Evolutionary conservation across 129 eudicot genomes (phyloP).

Genomic region (Pittosporum tobira): DNA sequence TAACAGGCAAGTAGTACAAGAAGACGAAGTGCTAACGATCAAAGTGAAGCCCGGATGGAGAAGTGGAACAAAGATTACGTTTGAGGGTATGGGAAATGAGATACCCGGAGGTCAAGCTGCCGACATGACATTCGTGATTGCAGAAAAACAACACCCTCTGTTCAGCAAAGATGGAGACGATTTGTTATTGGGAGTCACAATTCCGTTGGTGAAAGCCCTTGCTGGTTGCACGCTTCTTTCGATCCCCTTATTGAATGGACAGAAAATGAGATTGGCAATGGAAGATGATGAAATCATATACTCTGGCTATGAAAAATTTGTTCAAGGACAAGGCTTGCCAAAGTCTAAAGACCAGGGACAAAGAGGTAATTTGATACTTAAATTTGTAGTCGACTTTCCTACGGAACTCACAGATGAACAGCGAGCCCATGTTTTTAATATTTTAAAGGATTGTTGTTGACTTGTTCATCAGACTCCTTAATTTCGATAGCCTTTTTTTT

Average conservation of each 20-base stretch:
- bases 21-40: slow-evolving; percentile 48
- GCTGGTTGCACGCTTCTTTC: slow-evolving; percentile 42
- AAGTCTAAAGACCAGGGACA: slow-evolving; percentile 31
- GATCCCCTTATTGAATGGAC: slow-evolving; percentile 40
- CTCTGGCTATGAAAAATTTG: slow-evolving; percentile 45
- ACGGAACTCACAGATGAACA: slow-evolving; percentile 38
- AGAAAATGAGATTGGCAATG: slow-evolving; percentile 26
- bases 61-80: slow-evolving; percentile 56
- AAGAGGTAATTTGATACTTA: slow-evolving; percentile 55
- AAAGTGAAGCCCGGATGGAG: slow-evolving; percentile 81
- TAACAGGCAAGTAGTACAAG: slow-evolving; percentile 44
- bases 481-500: too few species aligned
- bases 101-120: slow-evolving; percentile 28
- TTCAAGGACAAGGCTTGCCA: slow-evolving; percentile 59
- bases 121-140: slow-evolving; percentile 38
- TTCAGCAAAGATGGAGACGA: slow-evolving; percentile 51
- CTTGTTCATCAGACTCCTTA: too few species aligned
- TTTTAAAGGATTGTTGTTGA: slow-evolving; percentile 36
- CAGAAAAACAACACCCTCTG: slow-evolving; percentile 41
- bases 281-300: slow-evolving; percentile 34
- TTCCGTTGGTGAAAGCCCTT: slow-evolving; percentile 54
- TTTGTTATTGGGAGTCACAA: slow-evolving; percentile 34
- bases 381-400: slow-evolving; percentile 46
- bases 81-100: slow-evolving; percentile 51
- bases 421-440: slow-evolving; percentile 25